phyloP scores from a whole-genome alignment of 129 eudicot species.

The Saussurea involucrata region DNA sequence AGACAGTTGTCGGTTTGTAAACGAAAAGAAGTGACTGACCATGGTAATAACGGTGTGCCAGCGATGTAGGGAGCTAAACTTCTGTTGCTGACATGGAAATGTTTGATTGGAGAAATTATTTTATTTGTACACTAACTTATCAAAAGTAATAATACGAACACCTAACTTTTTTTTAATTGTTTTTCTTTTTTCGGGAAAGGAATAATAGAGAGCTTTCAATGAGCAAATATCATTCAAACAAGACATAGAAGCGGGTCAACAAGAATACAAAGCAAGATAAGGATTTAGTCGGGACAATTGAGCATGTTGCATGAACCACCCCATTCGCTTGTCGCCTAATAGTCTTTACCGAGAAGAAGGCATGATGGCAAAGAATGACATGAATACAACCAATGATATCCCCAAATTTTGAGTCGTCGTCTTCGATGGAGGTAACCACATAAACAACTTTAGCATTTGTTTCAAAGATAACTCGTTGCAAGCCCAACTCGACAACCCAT shows the following conservation, averaged over 20 bases:
- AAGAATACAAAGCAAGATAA: not conserved
- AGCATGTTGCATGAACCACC: not conserved
- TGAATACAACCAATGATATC: too few relatives aligned
- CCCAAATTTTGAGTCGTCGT: too few relatives aligned
- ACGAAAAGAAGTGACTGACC: conserved; percentile 9
- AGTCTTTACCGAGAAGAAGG: not conserved
- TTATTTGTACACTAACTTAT: conserved; percentile 2
- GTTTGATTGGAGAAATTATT: not conserved
- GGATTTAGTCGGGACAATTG: not conserved
- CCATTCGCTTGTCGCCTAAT: not conserved
- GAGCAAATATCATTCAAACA: not conserved
- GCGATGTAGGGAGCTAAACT: conserved; percentile 20
- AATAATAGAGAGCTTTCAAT: not conserved
- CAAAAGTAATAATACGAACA: not conserved
- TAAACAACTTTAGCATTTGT: too few relatives aligned
- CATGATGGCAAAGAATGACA: too few relatives aligned
- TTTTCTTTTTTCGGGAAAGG: too few relatives aligned
- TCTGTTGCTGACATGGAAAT: conserved; percentile 10
- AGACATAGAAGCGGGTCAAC: not conserved
- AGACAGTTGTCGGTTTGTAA: conserved; percentile 24
- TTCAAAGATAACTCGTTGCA: too few relatives aligned
- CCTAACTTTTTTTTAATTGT: too few relatives aligned
- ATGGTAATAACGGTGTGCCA: conserved; percentile 25
- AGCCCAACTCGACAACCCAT: too few relatives aligned
- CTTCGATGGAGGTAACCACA: too few relatives aligned